Evolutionary conservation across 73 alveolate genomes (phyloP).

Genomic region (Paramecium tetraurelia): DNA sequence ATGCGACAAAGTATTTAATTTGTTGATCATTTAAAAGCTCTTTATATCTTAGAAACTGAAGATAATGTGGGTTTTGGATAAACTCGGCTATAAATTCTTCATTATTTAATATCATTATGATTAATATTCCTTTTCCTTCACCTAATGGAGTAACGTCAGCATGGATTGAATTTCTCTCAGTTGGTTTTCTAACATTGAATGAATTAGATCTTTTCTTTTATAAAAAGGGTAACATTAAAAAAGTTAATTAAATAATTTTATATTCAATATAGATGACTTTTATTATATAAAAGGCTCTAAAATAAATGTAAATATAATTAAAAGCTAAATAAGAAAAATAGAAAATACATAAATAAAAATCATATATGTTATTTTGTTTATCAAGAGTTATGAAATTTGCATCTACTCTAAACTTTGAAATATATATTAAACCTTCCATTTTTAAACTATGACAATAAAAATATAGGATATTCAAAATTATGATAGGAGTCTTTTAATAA

Average conservation of each 20-base stretch:
- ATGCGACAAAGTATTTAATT: not conserved
- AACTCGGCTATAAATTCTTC: not conserved
- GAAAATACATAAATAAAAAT: not conserved
- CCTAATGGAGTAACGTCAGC: not conserved
- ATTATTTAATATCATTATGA: not conserved
- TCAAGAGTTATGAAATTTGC: not conserved
- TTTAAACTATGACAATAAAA: not conserved
- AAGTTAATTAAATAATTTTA: not conserved
- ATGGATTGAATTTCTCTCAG: not conserved
- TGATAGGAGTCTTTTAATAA: not conserved
- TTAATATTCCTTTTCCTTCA: not conserved
- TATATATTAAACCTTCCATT: not conserved
- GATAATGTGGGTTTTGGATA: not conserved
- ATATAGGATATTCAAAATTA: not conserved
- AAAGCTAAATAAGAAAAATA: not conserved
- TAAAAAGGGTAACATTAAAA: not conserved
- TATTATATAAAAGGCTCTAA: not conserved
- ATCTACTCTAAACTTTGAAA: not conserved
- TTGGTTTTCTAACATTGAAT: not conserved
- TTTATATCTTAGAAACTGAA: not conserved
- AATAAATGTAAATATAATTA: no score
- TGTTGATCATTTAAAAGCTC: not conserved
- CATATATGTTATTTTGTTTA: no score
- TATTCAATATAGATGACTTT: not conserved
- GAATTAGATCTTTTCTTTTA: slow-evolving; percentile 2